phyloP scores from a whole-genome alignment of 768 basidiomycete genomes.

The Xerocomus spinulosus region DNA sequence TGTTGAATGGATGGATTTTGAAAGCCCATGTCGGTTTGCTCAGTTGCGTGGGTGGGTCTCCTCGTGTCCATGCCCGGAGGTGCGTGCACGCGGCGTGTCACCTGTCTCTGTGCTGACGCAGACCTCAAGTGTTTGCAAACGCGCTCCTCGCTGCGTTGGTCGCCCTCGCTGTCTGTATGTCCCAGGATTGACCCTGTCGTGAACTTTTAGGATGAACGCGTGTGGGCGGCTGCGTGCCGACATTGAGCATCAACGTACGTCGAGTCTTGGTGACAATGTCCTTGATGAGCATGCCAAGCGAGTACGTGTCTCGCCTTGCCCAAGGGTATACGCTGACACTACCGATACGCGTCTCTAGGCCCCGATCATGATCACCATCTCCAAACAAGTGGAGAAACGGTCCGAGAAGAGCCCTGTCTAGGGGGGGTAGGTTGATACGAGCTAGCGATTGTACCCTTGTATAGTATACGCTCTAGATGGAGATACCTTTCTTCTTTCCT shows the following conservation, averaged over 20 bases:
- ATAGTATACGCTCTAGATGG: background rate
- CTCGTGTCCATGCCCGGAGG: constrained; percentile 19
- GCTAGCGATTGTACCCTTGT: too few species aligned
- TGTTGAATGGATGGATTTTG: background rate
- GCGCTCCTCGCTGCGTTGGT: constrained; percentile 17
- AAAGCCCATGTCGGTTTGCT: background rate
- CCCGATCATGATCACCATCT: constrained; percentile 15
- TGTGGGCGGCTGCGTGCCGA: constrained; percentile 7
- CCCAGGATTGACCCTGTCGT: background rate
- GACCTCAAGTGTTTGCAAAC: constrained; percentile 17
- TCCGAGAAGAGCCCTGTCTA: constrained; percentile 8
- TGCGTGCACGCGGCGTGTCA: background rate
- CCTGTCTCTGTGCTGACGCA: too few species aligned
- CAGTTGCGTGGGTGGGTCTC: constrained; percentile 17
- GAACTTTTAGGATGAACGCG: constrained; percentile 9
- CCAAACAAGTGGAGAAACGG: constrained; percentile 5
- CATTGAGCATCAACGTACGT: constrained; percentile 10
- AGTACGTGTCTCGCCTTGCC: constrained; percentile 1
- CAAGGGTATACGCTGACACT: background rate
- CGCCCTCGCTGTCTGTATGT: background rate
- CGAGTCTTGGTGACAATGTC: constrained; percentile 1
- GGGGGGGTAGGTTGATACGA: too few species aligned
- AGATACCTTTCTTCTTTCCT: background rate
- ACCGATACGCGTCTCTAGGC: constrained; percentile 6
- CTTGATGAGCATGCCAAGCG: constrained; percentile 2